Base-by-base conservation (phyloP, 257 asterid species). In the Solanum appendiculatum region DNA sequence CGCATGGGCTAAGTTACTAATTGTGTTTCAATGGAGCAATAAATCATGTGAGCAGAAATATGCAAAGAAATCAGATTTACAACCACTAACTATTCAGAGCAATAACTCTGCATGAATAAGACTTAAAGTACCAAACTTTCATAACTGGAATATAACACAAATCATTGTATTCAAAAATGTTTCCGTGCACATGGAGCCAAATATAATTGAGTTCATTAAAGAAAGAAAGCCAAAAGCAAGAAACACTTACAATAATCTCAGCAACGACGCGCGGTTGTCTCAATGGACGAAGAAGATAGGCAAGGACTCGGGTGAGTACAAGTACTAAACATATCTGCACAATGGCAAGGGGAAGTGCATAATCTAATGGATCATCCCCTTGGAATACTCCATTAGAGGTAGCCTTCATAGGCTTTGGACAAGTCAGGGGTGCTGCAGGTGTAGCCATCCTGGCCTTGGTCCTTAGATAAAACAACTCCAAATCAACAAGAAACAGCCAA, bases 231-330 rank as follows among this genome's bases (percentile, higher is more conserved):
- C 54, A 27, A 78, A 44, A 46, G 20, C 46, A 31, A 20, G 63
- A 70, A 6, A 31, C 77, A 89, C 97, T 93, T 86, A 95, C 98
- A 75, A 95, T 89, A 70, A 95, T 93, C 93, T 95, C 98, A 11
- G 98, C 98, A 36, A 95, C 89, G 70, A 95, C 98, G 10, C 98
- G 98, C 0, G 98, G 98, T 89, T 95, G 98, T 72, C 98, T 82
- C 40, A 95, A 83, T 23, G 98, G 98, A 87, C 91, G 87, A 87
- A 95, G 95, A 88, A 94, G 86, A 88, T 91, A 94, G 3, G 98
- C 97, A 20, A 95, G 94, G 6, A 86, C 29, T 70, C 98, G 91
- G 3, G 98, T 93, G 37, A 95, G 89, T 10, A 86, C 86, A 37
- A 92, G 87, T 31, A 95, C 98, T 11, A 94, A 83, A 86, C 98